Evolutionary conservation across 768 basidiomycete species (phyloP), one percentile per base, ranked within the genome.

Genomic region (Neoboletus subvelutipes): DNA sequence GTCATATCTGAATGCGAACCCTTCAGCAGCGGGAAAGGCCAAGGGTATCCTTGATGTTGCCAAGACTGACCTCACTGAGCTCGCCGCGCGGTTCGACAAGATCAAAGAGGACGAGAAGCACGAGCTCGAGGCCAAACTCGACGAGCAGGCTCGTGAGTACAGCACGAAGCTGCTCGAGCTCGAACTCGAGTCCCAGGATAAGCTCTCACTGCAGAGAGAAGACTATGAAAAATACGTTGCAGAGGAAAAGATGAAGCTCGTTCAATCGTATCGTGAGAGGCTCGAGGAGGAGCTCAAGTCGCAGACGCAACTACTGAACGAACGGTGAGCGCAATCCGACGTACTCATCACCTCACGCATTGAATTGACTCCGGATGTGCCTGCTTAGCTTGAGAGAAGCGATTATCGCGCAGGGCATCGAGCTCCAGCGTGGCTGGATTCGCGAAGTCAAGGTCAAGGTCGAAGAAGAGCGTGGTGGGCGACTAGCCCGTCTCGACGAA

Each of bases 351-450:
- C 2, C 20, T n/a, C 39, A 37, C 10, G 41, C 43, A 0, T 51
- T 28, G 11, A 1, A 39, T 20, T 57, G 37, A 63, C 39, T 10
- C 9, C 7, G 20, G 13, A 1, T 9, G 5, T 31, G 22, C 31
- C 10, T 22, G n/a, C 40, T 22, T 65, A 97, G 94, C 41, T 80
- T 99, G 56, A 91, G 88, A 71, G 92, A 96, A 70, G 94, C 96
- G 71, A 93, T 98, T 52, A 82, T 98, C 50, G 89, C 94, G 4
- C 95, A 98, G 71, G 97, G 95, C 18, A 94, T 99, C 66, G 97
- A 98, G 74, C 85, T 98, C 24, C 97, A 98, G 70, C 87, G 94
- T 49, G 83, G 92, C 52, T 98, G 96, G 95, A 90, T 99, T 41
- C 86, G 92, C 33, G 94, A 98, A 56, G 87, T 98, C 79, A 97